A percentile compares a stretch with the other conserved stretches of the same genome.
phyloP scores from a whole-genome alignment of 1,284 basidiomycete genomes.

The Trametes hirsuta region DNA sequence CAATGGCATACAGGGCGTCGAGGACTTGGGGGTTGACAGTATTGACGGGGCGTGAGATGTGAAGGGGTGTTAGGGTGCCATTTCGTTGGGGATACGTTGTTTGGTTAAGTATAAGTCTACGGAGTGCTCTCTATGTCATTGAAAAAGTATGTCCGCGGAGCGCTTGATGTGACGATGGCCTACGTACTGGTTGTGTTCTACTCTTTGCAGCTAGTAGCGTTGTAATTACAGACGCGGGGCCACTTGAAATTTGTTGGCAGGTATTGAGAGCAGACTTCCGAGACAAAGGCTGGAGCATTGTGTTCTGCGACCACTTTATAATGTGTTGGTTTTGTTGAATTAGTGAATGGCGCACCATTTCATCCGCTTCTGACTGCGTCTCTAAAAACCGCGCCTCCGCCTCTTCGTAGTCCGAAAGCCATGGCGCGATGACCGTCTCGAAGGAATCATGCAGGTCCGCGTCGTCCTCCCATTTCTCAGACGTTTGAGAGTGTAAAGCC shows the following conservation, averaged over 20 bases:
- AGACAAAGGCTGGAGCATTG: constrained; percentile 3
- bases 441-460: constrained; percentile 25
- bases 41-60: constrained; percentile 12
- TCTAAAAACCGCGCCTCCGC: constrained; percentile 22
- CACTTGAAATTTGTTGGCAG: background rate
- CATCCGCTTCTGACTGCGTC: constrained; percentile 16
- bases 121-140: constrained; percentile 23
- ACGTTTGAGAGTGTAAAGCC: constrained; percentile 4
- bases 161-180: too few species aligned
- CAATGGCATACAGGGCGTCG: constrained; percentile 55
- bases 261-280: constrained; percentile 4
- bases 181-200: constrained; percentile 14
- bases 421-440: constrained; percentile 26
- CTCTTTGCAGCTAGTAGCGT: constrained; percentile 8
- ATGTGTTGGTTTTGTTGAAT: too few species aligned
- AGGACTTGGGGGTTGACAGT: constrained; percentile 48
- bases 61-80: constrained; percentile 25
- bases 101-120: constrained; percentile 21
- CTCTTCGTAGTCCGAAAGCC: constrained; percentile 27
- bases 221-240: background rate
- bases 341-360: constrained; percentile 13
- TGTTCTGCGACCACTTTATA: background rate
- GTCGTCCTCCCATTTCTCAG: constrained; percentile 13
- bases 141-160: too few species aligned
- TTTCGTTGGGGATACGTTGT: constrained; percentile 1